Percentiles rank a stretch among this genome's conserved stretches.
Conservation (phyloP, 352 stramenopile species). For the Globisporangium perplexum region DNA sequence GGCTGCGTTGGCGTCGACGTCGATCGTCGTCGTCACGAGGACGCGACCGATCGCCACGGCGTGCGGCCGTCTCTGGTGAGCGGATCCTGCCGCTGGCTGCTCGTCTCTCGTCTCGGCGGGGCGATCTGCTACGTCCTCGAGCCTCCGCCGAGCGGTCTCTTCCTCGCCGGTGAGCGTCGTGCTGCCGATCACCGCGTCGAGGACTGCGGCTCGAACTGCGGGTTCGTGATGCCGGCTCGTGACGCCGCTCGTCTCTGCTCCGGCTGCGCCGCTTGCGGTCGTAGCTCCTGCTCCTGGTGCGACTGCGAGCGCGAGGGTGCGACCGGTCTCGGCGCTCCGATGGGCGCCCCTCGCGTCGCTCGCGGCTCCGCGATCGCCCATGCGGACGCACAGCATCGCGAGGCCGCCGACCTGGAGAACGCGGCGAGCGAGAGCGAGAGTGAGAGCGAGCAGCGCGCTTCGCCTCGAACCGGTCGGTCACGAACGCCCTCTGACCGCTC, state of each 20-base stretch:
- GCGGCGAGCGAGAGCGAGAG: conserved; percentile 2
- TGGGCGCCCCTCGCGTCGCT: background rate
- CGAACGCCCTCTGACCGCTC: too few relatives aligned
- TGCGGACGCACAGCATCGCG: background rate
- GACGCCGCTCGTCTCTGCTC: background rate
- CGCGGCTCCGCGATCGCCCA: background rate
- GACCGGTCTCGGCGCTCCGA: conserved; percentile 1
- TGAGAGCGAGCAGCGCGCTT: background rate
- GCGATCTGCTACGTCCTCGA: background rate
- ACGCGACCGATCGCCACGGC: background rate
- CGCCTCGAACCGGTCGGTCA: conserved; percentile 3
- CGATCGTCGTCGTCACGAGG: background rate
- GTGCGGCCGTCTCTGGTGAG: background rate
- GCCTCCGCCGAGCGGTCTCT: background rate
- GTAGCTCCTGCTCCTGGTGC: background rate
- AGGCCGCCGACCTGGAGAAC: background rate
- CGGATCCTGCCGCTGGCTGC: background rate
- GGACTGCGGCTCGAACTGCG: background rate
- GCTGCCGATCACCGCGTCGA: background rate
- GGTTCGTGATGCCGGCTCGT: background rate
- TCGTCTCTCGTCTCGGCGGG: background rate
- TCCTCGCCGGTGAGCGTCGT: background rate
- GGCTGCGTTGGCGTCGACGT: background rate
- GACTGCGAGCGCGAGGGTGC: background rate
- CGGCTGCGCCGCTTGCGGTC: background rate